Base-by-base conservation (phyloP, 1,284 basidiomycete species). In the Boletus subluridellus region DNA sequence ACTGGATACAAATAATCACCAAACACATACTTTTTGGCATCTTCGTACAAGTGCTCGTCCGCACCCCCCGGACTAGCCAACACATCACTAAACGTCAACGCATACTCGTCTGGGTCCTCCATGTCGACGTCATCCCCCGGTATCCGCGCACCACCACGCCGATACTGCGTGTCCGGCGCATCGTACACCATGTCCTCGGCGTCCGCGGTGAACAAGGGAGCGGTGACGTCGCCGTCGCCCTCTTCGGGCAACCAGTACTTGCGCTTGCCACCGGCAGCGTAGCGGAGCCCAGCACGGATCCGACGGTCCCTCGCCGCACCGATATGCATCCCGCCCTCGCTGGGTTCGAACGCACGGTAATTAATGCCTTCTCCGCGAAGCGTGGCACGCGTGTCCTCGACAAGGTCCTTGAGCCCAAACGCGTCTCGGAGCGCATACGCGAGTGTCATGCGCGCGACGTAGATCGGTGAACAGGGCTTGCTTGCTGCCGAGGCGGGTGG, bases 301-400 rank as follows among this genome's bases (percentile, higher is more conserved):
- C 95, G 82, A 42, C 87, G 78, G 56, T 93, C 91, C 26, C 94
- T 79, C 0, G 91, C 94, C 3, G 81, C 79, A 21, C 94, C 94
- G 62, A 92, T 83, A 67, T 99, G 96, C 66, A 98, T 87, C 50
- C 86, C 86, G 1, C 95, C 95, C 71, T 98, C 94, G 41, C 90
- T 92, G 1, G 96, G 95, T 70, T 99, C 96, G 70, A 96, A 98
- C 41, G 91, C 90, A 58, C 94, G 88, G 74, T 99, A 99, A 52
- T 92, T 92, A 80, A 98, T 95, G 1, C 94, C 93, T 63, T 90
- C 84, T 2, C 96, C 96, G 17, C 84, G 81, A 10, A 98, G 78
- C 0, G 96, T 99, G 14, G 85, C 79, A 63, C 91, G 87, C 14
- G 84, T 84, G 73, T 99, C 96, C 66, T 92, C 87, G 55, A 92